Evolutionary conservation across 169 alveolate species (phyloP).

Genomic region (Eimeria sp.): DNA sequence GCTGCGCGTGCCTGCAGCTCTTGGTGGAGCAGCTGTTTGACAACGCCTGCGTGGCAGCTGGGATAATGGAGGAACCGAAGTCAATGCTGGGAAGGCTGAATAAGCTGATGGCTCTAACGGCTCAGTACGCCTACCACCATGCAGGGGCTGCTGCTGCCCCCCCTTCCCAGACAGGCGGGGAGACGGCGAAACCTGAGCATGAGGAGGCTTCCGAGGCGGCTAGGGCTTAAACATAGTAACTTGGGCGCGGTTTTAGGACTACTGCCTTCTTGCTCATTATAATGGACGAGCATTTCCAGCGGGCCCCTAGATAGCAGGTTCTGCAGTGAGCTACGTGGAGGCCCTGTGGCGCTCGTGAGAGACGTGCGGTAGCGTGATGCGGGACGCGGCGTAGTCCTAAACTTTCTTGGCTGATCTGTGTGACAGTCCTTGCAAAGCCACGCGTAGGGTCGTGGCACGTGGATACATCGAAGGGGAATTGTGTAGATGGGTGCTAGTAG

Average conservation of each 20-base stretch:
- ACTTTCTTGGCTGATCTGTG: background rate
- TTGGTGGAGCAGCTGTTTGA: slow-evolving; percentile 91
- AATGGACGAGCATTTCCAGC: background rate
- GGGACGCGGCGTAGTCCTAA: background rate
- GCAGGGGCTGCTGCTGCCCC: slow-evolving; percentile 67
- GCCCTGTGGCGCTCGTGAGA: background rate
- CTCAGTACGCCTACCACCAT: slow-evolving; percentile 89
- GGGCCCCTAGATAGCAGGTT: background rate
- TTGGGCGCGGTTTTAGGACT: background rate
- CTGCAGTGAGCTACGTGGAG: background rate
- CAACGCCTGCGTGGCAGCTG: slow-evolving; percentile 96
- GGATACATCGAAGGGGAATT: background rate
- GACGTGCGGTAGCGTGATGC: background rate
- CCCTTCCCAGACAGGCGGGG: background rate
- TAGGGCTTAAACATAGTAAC: background rate
- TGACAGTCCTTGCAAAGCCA: background rate
- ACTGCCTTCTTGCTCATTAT: background rate
- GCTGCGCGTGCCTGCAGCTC: slow-evolving; percentile 13
- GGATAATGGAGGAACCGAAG: slow-evolving; percentile 95
- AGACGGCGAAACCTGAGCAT: background rate
- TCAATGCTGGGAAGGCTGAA: slow-evolving; percentile 91
- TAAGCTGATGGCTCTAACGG: slow-evolving; percentile 89
- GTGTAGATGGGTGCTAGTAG: background rate
- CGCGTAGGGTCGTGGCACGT: background rate
- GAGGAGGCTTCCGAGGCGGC: slow-evolving; percentile 25